Conservation (phyloP, 306 rosid species). For the Comarum palustre region DNA sequence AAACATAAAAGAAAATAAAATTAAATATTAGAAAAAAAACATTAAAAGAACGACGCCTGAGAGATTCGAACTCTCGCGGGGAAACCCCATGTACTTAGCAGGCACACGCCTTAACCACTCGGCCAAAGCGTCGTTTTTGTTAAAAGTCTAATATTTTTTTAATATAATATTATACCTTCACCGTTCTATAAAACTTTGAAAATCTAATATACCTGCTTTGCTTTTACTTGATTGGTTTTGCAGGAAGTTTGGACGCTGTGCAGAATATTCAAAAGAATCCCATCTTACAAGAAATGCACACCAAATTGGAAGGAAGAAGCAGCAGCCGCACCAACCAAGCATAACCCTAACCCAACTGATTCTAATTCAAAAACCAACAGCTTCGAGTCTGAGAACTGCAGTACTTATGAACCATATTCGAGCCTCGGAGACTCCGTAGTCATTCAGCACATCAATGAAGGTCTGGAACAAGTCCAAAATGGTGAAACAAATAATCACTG, state of each 20-base stretch:
- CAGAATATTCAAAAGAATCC: constrained; percentile 70
- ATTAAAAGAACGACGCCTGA: background rate
- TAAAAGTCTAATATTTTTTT: too few species aligned
- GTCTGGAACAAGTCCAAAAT: constrained; percentile 23
- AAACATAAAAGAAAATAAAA: too few species aligned
- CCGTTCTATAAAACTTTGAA: background rate
- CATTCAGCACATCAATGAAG: constrained; percentile 36
- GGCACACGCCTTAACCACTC: constrained; percentile 19
- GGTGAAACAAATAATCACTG: constrained; percentile 24
- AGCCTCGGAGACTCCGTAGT: constrained; percentile 33
- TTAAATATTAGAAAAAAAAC: background rate
- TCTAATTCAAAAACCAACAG: constrained; percentile 58
- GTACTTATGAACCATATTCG: constrained; percentile 20
- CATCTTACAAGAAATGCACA: constrained; percentile 53
- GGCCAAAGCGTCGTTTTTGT: background rate
- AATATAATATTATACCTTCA: too few species aligned
- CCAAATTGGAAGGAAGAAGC: constrained; percentile 35
- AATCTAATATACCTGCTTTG: background rate
- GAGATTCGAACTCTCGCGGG: constrained; percentile 12
- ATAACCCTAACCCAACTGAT: constrained; percentile 25
- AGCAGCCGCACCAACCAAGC: background rate
- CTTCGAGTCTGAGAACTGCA: constrained; percentile 45
- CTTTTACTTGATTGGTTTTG: constrained; percentile 9
- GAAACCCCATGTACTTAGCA: constrained; percentile 20
- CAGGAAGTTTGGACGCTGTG: constrained; percentile 98